Conservation (phyloP, 495 filamentous ascomycete genomes). For the Corynascus novoguineensis region DNA sequence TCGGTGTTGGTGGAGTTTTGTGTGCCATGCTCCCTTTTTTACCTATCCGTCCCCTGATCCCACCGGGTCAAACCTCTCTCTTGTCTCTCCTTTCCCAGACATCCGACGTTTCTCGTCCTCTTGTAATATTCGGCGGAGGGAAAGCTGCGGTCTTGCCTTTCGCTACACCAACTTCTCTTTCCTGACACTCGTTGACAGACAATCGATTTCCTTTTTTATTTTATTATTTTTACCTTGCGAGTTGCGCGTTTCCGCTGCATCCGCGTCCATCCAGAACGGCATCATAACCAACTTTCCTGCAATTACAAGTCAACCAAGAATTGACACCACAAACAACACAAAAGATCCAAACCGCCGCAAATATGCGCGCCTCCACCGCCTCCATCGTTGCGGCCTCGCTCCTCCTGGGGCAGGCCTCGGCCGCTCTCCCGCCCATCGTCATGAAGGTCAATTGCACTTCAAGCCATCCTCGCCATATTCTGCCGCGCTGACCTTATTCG, state of each 20-base stretch:
- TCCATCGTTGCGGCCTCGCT: conserved; percentile 40
- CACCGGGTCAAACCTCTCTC: neutral
- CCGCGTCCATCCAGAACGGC: neutral
- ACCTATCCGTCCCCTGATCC: conserved; percentile 3
- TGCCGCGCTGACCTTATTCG: neutral
- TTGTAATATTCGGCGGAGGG: conserved; percentile 15
- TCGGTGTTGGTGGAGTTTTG: neutral
- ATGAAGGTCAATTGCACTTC: conserved; percentile 50
- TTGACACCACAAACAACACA: neutral
- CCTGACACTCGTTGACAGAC: conserved; percentile 36
- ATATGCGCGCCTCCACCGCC: conserved; percentile 41
- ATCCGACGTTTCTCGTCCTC: conserved; percentile 1
- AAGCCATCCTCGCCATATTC: neutral
- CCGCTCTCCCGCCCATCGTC: conserved; percentile 61
- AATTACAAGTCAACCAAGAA: neutral
- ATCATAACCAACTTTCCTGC: conserved; percentile 1
- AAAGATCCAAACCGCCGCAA: conserved; percentile 14
- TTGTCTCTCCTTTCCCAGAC: conserved; percentile 1
- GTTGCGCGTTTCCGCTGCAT: conserved; percentile 1
- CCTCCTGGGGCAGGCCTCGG: conserved; percentile 45
- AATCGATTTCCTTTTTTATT: conserved; percentile 14
- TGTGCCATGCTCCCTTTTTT: neutral
- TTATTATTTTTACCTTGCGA: conserved; percentile 20
- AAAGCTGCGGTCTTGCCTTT: conserved; percentile 14
- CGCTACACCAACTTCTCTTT: conserved; percentile 19